Evolutionary conservation across 2,329 filamentous ascomycete species (phyloP), one percentile per base, ranked within the genome.

Genomic region (Aspergillus caelatus): DNA sequence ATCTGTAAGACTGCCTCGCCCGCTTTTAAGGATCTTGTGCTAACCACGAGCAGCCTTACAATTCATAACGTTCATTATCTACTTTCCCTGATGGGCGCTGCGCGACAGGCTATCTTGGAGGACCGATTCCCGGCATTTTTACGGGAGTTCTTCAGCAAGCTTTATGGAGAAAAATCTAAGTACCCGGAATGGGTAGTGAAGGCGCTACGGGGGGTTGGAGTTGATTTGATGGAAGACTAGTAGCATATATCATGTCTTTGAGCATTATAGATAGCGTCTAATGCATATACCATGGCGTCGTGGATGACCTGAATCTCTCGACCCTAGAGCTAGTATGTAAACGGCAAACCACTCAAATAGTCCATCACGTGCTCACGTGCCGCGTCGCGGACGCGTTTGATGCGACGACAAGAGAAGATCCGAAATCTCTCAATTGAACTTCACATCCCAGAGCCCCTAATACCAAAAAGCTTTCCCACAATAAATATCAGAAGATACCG

Each of bases 41-140:
- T 74, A 61, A 72, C 55, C 14, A 4, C 2, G 12, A 45, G 85
- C 88, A 82, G 92, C 28, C 81, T 99, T 60, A 97, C 93, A 0
- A 93, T 98, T 74, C 95, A 99, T 78, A 99, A 99, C 74, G 92
- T 99, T 30, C 93, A 93, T 81, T 97, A 97, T 74, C 88, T 97
- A 75, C 83, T 99, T 60, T 86, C 90, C 64, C 81, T 99, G 70
- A 97, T 98, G 93, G 82, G 85, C 23, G 82, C 86, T 64, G 86
- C 88, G 14, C 86, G 94, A 64, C 83, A 91, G 66, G 89, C 95
- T 19, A 93, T 98, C 66, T 80, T 97, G 9, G 90, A 90, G 65
- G 93, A 97, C 74, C 80, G 83, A 58, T 98, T 91, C 76, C 94
- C 95, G 1, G 85, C 82, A 2, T 96, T 95, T 71, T 75, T 97